Base-by-base conservation (phyloP, 2,329 filamentous ascomycete species). In the Monosporascus sp. region DNA sequence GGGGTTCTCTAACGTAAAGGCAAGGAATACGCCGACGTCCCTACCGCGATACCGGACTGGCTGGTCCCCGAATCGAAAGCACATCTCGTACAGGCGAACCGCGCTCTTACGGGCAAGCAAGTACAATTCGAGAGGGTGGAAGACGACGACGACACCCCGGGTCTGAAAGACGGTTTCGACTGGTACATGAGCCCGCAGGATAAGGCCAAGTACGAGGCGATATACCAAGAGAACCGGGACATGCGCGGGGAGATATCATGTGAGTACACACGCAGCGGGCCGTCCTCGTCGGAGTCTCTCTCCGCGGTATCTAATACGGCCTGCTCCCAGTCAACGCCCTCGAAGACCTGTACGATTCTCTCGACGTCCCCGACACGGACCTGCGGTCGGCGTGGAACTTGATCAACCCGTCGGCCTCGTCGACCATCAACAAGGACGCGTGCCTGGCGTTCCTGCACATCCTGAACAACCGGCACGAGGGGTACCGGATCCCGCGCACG, bases 171-270 rank as follows among this genome's bases (percentile, higher is more conserved):
- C 72, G 93, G 93, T 14, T 99, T 99, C 71, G 94, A 99, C 71
- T 99, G 94, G 94, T 99, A 99, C 76, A 99, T 99, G 91, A 91
- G 85, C 55, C 94, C 94, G 0, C 73, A 78, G 31, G 92, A 99
- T 74, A 95, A 95, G 74, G 69, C 84, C 59, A 97, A 97, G 73
- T 99, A 99, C 75, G 91, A 97, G 72, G 90, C 93, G 64, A 99
- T 99, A 72, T 99, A 97, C 74, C 88, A 88, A 59, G 91, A 95
- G 65, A 95, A 91, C 74, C 84, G 91, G 56, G 89, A 96, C 71
- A 84, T 87, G 69, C 86, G 92, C 50, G 94, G 94, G 59, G 90
- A 96, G 66, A 81, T 92, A 63, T 78, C 86, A 54, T 92, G 88
- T 91, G 69, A 65, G 86, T 74, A 38, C 49, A 45, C 26, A 56